phyloP scores from a whole-genome alignment of 1,139 yeast genomes.

The Suhomyces yuchorum region DNA sequence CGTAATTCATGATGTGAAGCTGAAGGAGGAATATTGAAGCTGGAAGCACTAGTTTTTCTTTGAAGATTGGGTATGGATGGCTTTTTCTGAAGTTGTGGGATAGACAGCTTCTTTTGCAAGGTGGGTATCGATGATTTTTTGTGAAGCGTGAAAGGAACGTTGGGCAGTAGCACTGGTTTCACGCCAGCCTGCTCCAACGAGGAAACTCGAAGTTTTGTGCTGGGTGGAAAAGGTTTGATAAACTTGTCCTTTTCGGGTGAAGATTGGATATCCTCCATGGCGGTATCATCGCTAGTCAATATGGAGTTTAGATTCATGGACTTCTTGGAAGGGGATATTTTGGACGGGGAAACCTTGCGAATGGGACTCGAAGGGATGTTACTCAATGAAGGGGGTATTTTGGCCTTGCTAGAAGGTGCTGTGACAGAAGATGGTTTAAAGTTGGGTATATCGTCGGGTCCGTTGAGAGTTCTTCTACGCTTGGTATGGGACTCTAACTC shows the following conservation, averaged over 20 bases:
- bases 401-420: not conserved
- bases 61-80: slow-evolving; percentile 22
- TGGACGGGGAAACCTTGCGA: slow-evolving; percentile 41
- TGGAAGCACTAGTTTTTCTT: slow-evolving; percentile 24
- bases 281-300: slow-evolving; percentile 19
- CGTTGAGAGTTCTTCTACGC: slow-evolving; percentile 28
- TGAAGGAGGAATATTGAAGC: slow-evolving; percentile 10
- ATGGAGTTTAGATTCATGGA: slow-evolving; percentile 42
- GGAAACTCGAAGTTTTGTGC: slow-evolving; percentile 27
- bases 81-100: slow-evolving; percentile 21
- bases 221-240: slow-evolving; percentile 32
- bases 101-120: slow-evolving; percentile 21
- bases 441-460: slow-evolving; percentile 28
- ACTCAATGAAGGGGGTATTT: slow-evolving; percentile 1
- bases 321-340: slow-evolving; percentile 45
- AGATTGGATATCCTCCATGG: slow-evolving; percentile 4
- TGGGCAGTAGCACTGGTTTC: slow-evolving; percentile 8
- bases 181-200: slow-evolving; percentile 44
- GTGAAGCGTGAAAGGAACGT: slow-evolving; percentile 14
- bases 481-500: slow-evolving; percentile 20
- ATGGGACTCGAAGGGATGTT: slow-evolving; percentile 20
- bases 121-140: slow-evolving; percentile 15
- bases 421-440: slow-evolving; percentile 5
- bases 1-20: slow-evolving; percentile 13
- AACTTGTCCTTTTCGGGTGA: slow-evolving; percentile 16